Evolutionary conservation across 345 rosid species (phyloP), one percentile per base, ranked within the genome.

Genomic region (Erucastrum elatum): DNA sequence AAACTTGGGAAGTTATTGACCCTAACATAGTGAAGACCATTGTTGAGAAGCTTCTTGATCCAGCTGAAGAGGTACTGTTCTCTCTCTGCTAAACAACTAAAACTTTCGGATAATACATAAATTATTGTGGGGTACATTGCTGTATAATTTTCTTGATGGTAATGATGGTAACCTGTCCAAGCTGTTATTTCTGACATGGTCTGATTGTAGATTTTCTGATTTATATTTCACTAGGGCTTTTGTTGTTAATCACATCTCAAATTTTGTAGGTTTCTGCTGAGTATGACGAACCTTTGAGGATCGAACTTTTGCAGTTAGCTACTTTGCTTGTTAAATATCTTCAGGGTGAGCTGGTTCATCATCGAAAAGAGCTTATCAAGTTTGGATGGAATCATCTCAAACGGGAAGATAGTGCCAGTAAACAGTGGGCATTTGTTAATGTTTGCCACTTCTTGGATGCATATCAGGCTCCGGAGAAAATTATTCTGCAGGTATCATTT

Each of bases 351-450:
- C 96, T 95, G 78, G 97, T 95, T 84, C 88, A 88, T 61, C 99
- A 93, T 75, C 88, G 99, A 84, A 95, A 95, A 85, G 99, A 93
- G 77, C 91, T 95, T 31, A 95, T 95, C 77, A 95, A 95, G 84
- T 95, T 95, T 84, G 99, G 99, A 51, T 95, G 99, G 99, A 93
- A 93, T 88, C 99, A 95, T 87, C 97, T 95, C 68, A 95, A 95
- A 84, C 94, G 99, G 51, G 99, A 95, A 83, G 99, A 95, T 71
- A 91, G 99, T 88, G 93, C 97, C 77, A 93, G 99, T 85, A 95
- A 95, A 88, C 99, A 95, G 83, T 95, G 99, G 99, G 99, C 99
- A 34, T 95, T 95, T 87, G 98, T 95, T 77, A 95, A 95, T 83
- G 99, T 95, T 77, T 93, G 99, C 79, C 99, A 95, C 85, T 95